Base-by-base conservation (phyloP, 768 basidiomycete species). In the Russula ochroleuca region DNA sequence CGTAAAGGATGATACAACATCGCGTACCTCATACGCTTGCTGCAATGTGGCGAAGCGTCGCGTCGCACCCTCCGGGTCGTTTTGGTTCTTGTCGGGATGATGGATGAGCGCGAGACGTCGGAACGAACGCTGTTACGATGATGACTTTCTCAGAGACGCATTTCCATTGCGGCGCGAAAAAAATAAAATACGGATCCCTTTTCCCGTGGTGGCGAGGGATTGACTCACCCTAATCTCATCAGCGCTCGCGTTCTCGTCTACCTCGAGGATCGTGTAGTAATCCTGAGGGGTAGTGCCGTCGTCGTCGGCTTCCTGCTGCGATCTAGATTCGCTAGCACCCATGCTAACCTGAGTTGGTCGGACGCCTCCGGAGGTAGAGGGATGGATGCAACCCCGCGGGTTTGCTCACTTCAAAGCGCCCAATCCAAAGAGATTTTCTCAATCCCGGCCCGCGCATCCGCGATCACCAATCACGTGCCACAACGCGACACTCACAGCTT, bases 1-100 rank as follows among this genome's bases (percentile, higher is more conserved):
- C 13, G 31, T n/a, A 25, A 14, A 10, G 21, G 14, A 33, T 47
- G 55, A 54, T 50, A 54, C 25, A 33, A 52, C 31, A n/a, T 33
- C 31, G 72, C 81, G 56, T 67, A 90, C 94, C 81, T 98, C 97
- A 70, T 98, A 98, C 5, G 97, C 97, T 70, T 96, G 92, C 70
- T 98, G 97, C 9, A 99, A 76, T 19, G 83, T 76, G 1, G 95
- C 88, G 72, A 98, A 99, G 14, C 88, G 83, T 68, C 88, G 79
- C 0, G 94, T 98, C 0, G 97, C 86, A 41, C 84, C 92, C 67
- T 96, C 92, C 4, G 90, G 73, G 69, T 96, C 86, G 65, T 86
- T 80, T 51, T 82, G 78, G 70, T 98, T 98, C 76, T 98, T 91
- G 73, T 94, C 92, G 2, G 92, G 92, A 72, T 94, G 90, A 74